Evolutionary conservation across 2,329 filamentous ascomycete species (phyloP).

Genomic region (Colletotrichum sp.): DNA sequence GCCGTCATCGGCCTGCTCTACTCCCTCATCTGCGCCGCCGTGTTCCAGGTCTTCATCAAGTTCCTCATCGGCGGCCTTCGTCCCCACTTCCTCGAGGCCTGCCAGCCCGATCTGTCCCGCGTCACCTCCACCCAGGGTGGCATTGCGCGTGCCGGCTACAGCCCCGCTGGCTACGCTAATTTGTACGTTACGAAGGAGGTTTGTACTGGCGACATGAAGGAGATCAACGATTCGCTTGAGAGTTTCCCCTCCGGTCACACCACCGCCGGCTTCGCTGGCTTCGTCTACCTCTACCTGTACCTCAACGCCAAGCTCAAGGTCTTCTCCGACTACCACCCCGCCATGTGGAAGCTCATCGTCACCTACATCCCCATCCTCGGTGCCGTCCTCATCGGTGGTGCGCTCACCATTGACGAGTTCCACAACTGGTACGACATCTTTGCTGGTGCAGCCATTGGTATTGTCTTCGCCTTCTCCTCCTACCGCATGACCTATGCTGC

Average conservation of each 20-base stretch:
- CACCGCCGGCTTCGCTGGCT: conserved; percentile 75
- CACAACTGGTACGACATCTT: conserved; percentile 81
- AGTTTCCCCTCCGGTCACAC: conserved; percentile 78
- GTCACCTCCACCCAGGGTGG: conserved; percentile 46
- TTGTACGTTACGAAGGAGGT: conserved; percentile 75
- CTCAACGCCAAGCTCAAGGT: conserved; percentile 82
- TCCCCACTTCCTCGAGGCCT: conserved; percentile 75
- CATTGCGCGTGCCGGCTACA: conserved; percentile 46
- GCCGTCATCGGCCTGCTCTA: conserved; percentile 73
- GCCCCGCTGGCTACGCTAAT: conserved; percentile 55
- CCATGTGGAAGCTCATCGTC: conserved; percentile 75
- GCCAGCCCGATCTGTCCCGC: conserved; percentile 63
- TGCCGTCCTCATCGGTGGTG: conserved; percentile 70
- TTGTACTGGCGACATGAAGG: conserved; percentile 68
- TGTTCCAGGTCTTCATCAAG: conserved; percentile 80
- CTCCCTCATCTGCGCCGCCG: conserved; percentile 71
- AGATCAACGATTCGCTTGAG: conserved; percentile 74
- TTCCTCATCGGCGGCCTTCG: conserved; percentile 75
- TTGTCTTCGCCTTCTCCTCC: conserved; percentile 65
- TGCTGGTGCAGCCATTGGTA: conserved; percentile 69
- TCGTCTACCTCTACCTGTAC: conserved; percentile 74
- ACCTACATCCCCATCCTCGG: conserved; percentile 71
- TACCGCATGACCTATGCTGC: conserved; percentile 73
- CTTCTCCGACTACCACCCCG: conserved; percentile 73
- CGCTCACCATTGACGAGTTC: conserved; percentile 74